Conservation (phyloP, 169 alveolate species). For the Neospora caninum region DNA sequence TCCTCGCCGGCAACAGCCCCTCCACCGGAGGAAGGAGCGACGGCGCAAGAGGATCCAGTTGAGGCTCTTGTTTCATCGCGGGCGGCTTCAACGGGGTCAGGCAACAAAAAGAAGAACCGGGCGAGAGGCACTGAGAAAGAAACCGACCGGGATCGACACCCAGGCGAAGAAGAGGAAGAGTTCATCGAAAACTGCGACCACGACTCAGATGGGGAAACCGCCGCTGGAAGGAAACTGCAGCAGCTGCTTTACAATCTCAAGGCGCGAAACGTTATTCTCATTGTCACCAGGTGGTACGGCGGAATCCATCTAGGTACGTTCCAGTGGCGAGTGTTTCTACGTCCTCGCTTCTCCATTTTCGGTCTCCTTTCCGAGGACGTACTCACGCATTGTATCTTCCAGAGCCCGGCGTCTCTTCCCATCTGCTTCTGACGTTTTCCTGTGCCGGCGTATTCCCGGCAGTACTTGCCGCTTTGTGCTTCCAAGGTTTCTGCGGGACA, state of each 20-base stretch:
- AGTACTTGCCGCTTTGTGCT: too few relatives aligned
- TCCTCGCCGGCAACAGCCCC: background rate
- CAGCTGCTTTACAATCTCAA: conserved; percentile 22
- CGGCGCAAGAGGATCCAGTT: background rate
- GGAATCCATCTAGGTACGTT: conserved; percentile 50
- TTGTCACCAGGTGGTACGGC: conserved; percentile 52
- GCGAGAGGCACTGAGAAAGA: background rate
- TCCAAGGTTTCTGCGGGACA: too few relatives aligned
- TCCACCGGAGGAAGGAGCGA: background rate
- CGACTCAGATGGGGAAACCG: conserved; percentile 51
- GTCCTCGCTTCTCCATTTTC: background rate
- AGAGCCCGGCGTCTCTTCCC: background rate
- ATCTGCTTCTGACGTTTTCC: background rate
- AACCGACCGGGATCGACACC: background rate
- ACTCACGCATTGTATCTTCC: background rate
- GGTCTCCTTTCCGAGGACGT: background rate
- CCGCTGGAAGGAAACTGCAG: conserved; percentile 40
- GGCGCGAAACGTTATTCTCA: conserved; percentile 10
- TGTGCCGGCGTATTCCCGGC: background rate
- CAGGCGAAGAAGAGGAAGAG: background rate
- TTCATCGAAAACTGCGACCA: conserved; percentile 41
- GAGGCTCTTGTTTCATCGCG: background rate
- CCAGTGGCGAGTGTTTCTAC: background rate
- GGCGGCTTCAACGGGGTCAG: background rate
- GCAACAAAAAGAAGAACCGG: background rate